Percentiles rank a stretch among this genome's conserved stretches.
These are phyloP conservation scores for Silene latifolia DNA, from an alignment of 148 eudicot genomes.

Conservation along the genomic window DNA sequence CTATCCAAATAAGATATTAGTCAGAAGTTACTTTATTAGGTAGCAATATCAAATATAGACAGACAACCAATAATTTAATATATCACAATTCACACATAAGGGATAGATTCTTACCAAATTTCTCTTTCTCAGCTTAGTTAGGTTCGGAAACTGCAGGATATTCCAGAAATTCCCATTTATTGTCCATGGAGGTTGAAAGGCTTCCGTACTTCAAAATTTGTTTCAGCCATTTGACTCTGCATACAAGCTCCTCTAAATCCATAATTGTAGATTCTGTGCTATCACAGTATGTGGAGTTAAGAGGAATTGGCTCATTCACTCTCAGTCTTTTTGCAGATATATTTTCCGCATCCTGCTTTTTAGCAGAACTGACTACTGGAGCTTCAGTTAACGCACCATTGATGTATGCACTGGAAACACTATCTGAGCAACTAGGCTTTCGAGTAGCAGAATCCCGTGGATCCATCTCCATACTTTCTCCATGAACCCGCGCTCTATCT, in stretches of 20 bases:
- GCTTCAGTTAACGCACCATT: constrained; percentile 33
- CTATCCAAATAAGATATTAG: too few relatives aligned
- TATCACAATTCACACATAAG: not conserved
- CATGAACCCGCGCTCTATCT: constrained; percentile 14
- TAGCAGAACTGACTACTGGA: constrained; percentile 16
- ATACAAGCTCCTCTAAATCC: constrained; percentile 65
- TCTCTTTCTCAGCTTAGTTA: constrained; percentile 29
- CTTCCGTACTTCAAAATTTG: constrained; percentile 39
- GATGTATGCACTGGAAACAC: constrained; percentile 30
- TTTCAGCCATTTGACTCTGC: constrained; percentile 60
- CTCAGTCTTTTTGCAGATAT: constrained; percentile 29
- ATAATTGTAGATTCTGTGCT: constrained; percentile 46
- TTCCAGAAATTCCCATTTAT: constrained; percentile 55
- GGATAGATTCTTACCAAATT: constrained; percentile 18
- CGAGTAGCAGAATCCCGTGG: constrained; percentile 16
- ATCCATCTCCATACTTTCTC: constrained; percentile 18
- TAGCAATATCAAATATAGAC: not conserved
- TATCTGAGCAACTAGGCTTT: constrained; percentile 37
- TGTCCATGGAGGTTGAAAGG: constrained; percentile 29
- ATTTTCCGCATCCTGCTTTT: constrained; percentile 26
- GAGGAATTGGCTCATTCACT: constrained; percentile 26
- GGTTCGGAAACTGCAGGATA: constrained; percentile 32
- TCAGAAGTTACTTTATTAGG: not conserved
- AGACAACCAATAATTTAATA: not conserved
- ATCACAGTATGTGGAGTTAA: constrained; percentile 43